phyloP scores from a whole-genome alignment of 441 rosid genomes.

The Mallotus japonicus region DNA sequence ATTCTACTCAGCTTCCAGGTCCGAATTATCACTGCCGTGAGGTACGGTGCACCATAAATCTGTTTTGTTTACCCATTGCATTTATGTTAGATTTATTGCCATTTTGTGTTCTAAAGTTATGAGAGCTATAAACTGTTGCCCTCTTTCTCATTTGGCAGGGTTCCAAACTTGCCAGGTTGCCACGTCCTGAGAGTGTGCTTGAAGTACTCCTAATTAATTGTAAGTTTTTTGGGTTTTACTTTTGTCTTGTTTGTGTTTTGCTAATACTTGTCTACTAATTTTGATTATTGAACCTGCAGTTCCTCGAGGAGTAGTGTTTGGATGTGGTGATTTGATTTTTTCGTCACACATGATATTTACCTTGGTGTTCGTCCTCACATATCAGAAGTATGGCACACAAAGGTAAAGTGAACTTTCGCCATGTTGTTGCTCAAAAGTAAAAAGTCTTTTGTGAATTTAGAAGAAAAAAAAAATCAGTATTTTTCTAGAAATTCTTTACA shows the following conservation, averaged over 20 bases:
- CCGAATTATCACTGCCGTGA: slow-evolving; percentile 98
- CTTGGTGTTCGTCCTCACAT: slow-evolving; percentile 84
- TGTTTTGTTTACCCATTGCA: slow-evolving; percentile 2
- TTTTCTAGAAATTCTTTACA: neutral
- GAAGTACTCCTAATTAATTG: slow-evolving; percentile 85
- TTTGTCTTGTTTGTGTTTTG: slow-evolving; percentile 12
- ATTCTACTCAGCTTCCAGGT: slow-evolving; percentile 98
- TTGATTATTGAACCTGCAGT: slow-evolving; percentile 52
- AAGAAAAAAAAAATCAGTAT: neutral
- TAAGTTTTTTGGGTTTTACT: slow-evolving; percentile 33
- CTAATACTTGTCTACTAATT: slow-evolving; percentile 27
- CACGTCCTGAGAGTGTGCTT: slow-evolving; percentile 62
- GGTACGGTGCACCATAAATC: slow-evolving; percentile 41
- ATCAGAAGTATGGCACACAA: slow-evolving; percentile 85
- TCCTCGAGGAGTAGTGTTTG: slow-evolving; percentile 85
- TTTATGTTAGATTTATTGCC: neutral
- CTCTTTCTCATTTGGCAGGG: slow-evolving; percentile 54
- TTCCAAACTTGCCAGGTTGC: slow-evolving; percentile 79
- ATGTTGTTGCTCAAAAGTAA: neutral
- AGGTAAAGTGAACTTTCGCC: slow-evolving; percentile 49
- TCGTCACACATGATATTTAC: slow-evolving; percentile 99
- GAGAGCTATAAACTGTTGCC: neutral
- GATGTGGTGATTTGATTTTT: slow-evolving; percentile 98
- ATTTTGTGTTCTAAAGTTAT: neutral
- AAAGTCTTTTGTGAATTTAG: neutral